Conservation (phyloP, 164 flowering plant genomes). For the Saururus chinensis region DNA sequence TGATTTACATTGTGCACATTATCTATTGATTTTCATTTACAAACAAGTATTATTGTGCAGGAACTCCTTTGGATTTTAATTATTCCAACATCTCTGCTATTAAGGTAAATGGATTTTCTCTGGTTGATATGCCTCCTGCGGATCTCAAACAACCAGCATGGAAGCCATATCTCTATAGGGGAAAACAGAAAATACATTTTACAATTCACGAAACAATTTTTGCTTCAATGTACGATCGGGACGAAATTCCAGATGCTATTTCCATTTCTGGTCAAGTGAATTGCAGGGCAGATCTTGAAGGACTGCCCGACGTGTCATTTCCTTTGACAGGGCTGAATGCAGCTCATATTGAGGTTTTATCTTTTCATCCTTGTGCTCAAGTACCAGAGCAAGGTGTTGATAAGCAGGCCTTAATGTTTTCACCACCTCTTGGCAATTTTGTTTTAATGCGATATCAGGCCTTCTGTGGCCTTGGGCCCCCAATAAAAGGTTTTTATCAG, state of each 20-base stretch:
- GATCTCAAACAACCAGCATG: conserved; percentile 95
- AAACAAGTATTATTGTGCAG: conserved; percentile 23
- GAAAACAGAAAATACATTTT: conserved; percentile 75
- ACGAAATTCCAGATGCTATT: conserved; percentile 85
- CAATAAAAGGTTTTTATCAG: conserved; percentile 96
- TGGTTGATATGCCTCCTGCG: conserved; percentile 66
- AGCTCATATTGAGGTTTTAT: conserved; percentile 54
- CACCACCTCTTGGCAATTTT: conserved; percentile 94
- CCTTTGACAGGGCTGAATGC: conserved; percentile 66
- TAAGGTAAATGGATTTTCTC: conserved; percentile 68
- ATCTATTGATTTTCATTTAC: neutral
- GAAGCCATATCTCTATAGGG: conserved; percentile 93
- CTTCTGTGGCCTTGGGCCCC: conserved; percentile 62
- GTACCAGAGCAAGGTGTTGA: conserved; percentile 84
- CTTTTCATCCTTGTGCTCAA: conserved; percentile 96
- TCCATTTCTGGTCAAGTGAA: conserved; percentile 88
- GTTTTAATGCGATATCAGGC: conserved; percentile 80
- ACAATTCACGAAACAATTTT: conserved; percentile 66
- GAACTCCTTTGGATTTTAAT: conserved; percentile 89
- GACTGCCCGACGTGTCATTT: conserved; percentile 88
- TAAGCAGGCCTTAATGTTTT: conserved; percentile 78
- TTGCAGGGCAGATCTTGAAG: conserved; percentile 95
- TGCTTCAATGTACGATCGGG: conserved; percentile 95
- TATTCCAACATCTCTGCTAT: conserved; percentile 58
- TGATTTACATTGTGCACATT: neutral